Percentiles rank a stretch among this genome's conserved stretches.
These are phyloP conservation scores for Rhynchospora breviuscula DNA, from an alignment of 176 grass and related monocot genomes.

Conservation along the genomic window DNA sequence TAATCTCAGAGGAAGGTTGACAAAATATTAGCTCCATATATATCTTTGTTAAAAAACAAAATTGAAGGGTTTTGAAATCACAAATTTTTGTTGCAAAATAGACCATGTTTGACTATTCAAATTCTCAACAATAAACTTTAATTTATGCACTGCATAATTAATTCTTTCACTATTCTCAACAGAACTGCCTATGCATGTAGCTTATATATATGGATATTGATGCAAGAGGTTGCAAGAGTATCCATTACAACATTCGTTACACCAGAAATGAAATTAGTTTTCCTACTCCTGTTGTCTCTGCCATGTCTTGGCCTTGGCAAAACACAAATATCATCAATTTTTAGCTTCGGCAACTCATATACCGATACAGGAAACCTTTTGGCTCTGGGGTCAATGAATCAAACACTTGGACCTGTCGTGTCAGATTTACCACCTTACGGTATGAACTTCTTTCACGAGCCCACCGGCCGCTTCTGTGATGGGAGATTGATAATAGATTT, in stretches of 20 bases:
- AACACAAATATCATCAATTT: slow-evolving; percentile 3
- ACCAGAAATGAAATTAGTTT: background rate
- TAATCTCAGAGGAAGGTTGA: too few species aligned
- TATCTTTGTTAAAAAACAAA: too few species aligned
- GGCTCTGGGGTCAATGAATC: too few species aligned
- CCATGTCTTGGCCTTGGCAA: slow-evolving; percentile 3
- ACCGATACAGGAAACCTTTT: background rate
- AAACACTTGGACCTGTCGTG: too few species aligned
- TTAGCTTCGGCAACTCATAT: slow-evolving; percentile 23
- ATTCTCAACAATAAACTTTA: too few species aligned
- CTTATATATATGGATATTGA: background rate
- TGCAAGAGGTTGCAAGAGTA: background rate
- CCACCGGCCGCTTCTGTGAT: slow-evolving; percentile 39
- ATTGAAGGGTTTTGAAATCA: too few species aligned
- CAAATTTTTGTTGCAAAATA: too few species aligned
- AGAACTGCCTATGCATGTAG: background rate
- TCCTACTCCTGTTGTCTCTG: background rate
- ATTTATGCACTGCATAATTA: too few species aligned
- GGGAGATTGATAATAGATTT: slow-evolving; percentile 58
- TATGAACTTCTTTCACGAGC: slow-evolving; percentile 36
- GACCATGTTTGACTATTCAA: too few species aligned
- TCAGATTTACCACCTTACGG: slow-evolving; percentile 28
- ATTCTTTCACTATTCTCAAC: too few species aligned
- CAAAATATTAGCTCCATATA: too few species aligned
- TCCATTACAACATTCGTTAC: background rate